These are phyloP conservation scores for Taiwanofungus camphoratus DNA, from an alignment of 1,284 basidiomycete genomes.

Conservation along the genomic window DNA sequence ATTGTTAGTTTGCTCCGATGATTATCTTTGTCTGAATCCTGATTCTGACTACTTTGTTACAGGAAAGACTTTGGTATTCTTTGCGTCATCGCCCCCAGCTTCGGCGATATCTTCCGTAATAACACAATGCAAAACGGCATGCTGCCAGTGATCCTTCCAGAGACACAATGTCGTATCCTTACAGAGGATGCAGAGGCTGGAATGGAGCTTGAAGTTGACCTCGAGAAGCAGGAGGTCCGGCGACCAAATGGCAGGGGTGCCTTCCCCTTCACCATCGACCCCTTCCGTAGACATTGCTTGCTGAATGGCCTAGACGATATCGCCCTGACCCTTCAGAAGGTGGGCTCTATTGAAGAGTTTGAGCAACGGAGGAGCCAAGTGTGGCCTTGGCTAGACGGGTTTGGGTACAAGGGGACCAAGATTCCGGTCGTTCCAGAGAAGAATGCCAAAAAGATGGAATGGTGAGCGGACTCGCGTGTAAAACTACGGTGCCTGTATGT, in stretches of 20 bases:
- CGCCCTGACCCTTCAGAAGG: constrained; percentile 82
- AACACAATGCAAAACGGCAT: constrained; percentile 97
- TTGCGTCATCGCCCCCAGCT: constrained; percentile 89
- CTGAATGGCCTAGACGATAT: constrained; percentile 94
- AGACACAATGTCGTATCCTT: constrained; percentile 70
- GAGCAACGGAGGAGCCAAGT: constrained; percentile 68
- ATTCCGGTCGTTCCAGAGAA: constrained; percentile 50
- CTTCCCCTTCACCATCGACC: constrained; percentile 76
- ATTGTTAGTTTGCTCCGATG: constrained; percentile 60
- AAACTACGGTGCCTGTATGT: too few relatives aligned
- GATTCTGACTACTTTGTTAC: constrained; percentile 6
- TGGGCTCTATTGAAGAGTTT: constrained; percentile 63
- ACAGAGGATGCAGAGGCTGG: constrained; percentile 80
- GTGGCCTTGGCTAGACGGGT: constrained; percentile 95
- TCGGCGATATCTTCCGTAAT: constrained; percentile 91
- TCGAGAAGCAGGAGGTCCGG: constrained; percentile 83
- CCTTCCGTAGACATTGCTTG: constrained; percentile 88
- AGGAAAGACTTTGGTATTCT: constrained; percentile 94
- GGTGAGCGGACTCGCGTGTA: too few relatives aligned
- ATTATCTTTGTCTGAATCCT: constrained; percentile 2
- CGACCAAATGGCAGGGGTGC: constrained; percentile 69
- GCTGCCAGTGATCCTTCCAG: constrained; percentile 80
- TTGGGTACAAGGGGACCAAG: constrained; percentile 78
- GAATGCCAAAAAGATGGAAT: constrained; percentile 61
- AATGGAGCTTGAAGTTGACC: constrained; percentile 82